These are phyloP conservation scores for Clausena lansium DNA, from an alignment of 345 rosid genomes.

Conservation along the genomic window DNA sequence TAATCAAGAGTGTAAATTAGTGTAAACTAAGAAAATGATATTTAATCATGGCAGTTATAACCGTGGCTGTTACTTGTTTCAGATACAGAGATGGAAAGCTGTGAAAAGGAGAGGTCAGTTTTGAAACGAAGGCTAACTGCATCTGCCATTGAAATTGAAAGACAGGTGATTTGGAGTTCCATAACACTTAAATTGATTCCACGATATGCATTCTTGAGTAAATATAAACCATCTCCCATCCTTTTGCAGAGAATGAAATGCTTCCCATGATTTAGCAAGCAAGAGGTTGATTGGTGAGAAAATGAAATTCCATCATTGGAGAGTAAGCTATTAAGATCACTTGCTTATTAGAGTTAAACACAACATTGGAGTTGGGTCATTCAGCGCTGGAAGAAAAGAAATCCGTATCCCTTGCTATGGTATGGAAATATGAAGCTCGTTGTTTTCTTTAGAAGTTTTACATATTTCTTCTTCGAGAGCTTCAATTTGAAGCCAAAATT, in stretches of 20 bases:
- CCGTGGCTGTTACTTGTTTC: slow-evolving; percentile 18
- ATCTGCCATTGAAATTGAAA: slow-evolving; percentile 81
- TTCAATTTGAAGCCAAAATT: neutral
- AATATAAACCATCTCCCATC: slow-evolving; percentile 20
- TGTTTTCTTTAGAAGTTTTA: neutral
- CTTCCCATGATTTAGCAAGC: slow-evolving; percentile 60
- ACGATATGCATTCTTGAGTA: neutral
- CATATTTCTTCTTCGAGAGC: neutral
- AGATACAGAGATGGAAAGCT: slow-evolving; percentile 75
- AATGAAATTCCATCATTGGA: neutral
- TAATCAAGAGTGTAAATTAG: neutral
- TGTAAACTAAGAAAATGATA: neutral
- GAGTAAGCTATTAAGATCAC: slow-evolving; percentile 10
- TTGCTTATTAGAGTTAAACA: neutral
- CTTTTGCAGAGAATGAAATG: slow-evolving; percentile 88
- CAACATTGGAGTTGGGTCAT: neutral
- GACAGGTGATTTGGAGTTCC: slow-evolving; percentile 61
- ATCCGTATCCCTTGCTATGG: neutral
- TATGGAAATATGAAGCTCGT: neutral
- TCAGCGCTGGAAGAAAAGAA: neutral
- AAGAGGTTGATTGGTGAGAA: slow-evolving; percentile 15
- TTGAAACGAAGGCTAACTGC: slow-evolving; percentile 76
- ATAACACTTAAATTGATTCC: slow-evolving; percentile 15
- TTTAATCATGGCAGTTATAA: neutral
- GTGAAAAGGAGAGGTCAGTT: slow-evolving; percentile 60